Evolutionary conservation across 2,329 filamentous ascomycete genomes (phyloP).

Genomic region (Gliomastix tumulicola): DNA sequence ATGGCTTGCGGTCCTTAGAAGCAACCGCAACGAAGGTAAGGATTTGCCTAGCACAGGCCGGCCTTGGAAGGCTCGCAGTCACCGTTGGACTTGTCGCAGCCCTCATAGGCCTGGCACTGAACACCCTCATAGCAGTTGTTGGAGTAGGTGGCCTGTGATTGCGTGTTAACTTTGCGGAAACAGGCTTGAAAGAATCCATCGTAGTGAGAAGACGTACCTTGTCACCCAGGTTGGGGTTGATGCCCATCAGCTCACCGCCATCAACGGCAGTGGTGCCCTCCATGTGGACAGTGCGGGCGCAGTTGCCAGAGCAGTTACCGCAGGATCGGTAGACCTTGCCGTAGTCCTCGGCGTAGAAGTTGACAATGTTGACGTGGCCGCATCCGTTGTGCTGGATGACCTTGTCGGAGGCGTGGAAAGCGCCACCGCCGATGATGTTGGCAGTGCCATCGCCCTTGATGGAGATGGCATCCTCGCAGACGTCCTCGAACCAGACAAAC

Average conservation of each 20-base stretch:
- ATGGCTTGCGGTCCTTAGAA: no score
- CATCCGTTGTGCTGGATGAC: constrained; percentile 33
- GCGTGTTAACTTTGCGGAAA: constrained; percentile 2
- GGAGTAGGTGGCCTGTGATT: constrained; percentile 15
- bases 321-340: constrained; percentile 44
- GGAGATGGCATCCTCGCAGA: constrained; percentile 16
- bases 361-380: constrained; percentile 22
- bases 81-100: constrained; percentile 17
- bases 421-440: constrained; percentile 30
- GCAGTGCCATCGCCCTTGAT: constrained; percentile 11
- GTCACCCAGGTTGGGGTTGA: constrained; percentile 29
- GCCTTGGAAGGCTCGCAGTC: constrained; percentile 17
- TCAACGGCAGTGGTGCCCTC: constrained; percentile 30
- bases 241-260: constrained; percentile 35
- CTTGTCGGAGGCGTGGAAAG: constrained; percentile 28
- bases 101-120: constrained; percentile 20
- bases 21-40: no score
- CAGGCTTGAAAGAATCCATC: fast-evolving
- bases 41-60: constrained; percentile 19
- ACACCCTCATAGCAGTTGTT: constrained; percentile 18
- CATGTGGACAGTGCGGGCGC: constrained; percentile 33
- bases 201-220: constrained; percentile 11
- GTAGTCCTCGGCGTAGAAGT: constrained; percentile 21
- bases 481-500: constrained; percentile 16
- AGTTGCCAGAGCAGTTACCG: constrained; percentile 25